Base-by-base conservation (phyloP, 2,329 filamentous ascomycete species). In the Penicillium vulpinum region DNA sequence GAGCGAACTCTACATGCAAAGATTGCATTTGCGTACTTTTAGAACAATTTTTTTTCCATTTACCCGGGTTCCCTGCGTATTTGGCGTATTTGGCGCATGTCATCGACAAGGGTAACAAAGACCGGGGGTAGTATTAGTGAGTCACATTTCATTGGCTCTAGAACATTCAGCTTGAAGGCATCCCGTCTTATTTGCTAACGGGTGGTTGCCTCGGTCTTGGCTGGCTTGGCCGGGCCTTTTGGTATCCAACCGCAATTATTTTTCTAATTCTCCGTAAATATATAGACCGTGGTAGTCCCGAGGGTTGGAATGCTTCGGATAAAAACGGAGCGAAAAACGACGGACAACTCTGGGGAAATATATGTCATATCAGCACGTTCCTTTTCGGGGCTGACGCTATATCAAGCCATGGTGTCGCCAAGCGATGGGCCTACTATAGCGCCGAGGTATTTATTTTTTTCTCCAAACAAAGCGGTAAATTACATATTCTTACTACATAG, bases 341-440 rank as follows among this genome's bases (percentile, higher is more conserved):
- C n/a, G n/a, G n/a, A n/a, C n/a, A n/a, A n/a, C n/a, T n/a, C n/a
- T n/a, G n/a, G 3, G 28, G 24, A 24, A 51, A 24, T 18, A 26
- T 15, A 22, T 45, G 29, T 16, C 4, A 36, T 21, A 15, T 39
- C 45, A 26, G 28, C 44, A 49, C 35, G 36, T n/a, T 35, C 16
- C 22, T 35, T 40, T 41, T n/a, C n/a, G 13, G 10, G 45, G 51
- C 45, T 41, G 41, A 10, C 52, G 45, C 36, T 45, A 50, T 44
- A 22, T 35, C 21, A 10, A 24, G 44, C 46, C 44, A 31, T 57
- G n/a, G 28, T 43, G 16, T 51, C 54, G 59, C 59, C 54, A 62
- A 59, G 55, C 15, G 38, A 51, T 53, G 38, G 26, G n/a, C n/a
- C 15, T 10, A 35, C 58, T 44, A 45, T 47, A 40, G 15, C 50